Conservation (phyloP, 331 rosid genomes). For the Dryas integrifolia region DNA sequence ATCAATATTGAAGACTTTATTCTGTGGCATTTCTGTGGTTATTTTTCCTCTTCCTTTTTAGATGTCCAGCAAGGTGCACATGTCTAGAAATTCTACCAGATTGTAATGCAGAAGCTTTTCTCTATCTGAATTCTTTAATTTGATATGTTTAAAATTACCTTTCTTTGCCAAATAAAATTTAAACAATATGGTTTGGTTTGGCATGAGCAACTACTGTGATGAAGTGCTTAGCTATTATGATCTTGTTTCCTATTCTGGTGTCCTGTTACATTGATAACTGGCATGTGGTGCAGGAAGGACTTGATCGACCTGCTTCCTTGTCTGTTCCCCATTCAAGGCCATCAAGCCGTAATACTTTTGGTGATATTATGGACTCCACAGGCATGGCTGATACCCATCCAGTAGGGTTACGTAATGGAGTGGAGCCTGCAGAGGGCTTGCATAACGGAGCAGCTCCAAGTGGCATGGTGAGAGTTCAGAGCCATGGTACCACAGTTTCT, state of each 20-base stretch:
- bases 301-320: slow-evolving; percentile 55
- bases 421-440: slow-evolving; percentile 55
- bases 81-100: not conserved
- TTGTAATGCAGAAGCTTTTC: not conserved
- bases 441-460: slow-evolving; percentile 48
- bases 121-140: not conserved
- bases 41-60: not conserved
- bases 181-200: slow-evolving; percentile 18
- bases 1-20: slow-evolving; percentile 10
- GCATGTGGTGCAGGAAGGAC: slow-evolving; percentile 66
- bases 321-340: slow-evolving; percentile 60
- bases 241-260: slow-evolving; percentile 22
- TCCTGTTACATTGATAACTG: slow-evolving; percentile 25
- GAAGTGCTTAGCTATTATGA: not conserved
- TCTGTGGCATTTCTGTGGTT: slow-evolving; percentile 6
- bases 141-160: slow-evolving; percentile 13
- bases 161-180: slow-evolving; percentile 4
- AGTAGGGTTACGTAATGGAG: slow-evolving; percentile 40
- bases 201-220: slow-evolving; percentile 10
- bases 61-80: not conserved
- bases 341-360: slow-evolving; percentile 63
- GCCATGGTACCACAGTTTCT: slow-evolving; percentile 46
- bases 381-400: slow-evolving; percentile 44
- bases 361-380: slow-evolving; percentile 49
- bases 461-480: slow-evolving; percentile 59